Conservation (phyloP, 257 asterid genomes). For the Solanum clarkiae region DNA sequence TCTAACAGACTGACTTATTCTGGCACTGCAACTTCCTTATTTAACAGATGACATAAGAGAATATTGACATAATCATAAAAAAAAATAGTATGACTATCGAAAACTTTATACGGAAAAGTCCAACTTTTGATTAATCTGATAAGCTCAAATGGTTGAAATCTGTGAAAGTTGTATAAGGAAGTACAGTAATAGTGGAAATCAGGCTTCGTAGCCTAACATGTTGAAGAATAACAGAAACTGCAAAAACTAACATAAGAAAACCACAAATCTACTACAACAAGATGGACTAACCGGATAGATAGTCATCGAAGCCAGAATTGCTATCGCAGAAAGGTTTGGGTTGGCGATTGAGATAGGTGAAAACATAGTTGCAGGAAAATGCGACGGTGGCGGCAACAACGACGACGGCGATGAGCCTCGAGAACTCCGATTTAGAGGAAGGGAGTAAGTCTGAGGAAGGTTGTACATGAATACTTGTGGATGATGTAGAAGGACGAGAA, state of each 20-base stretch:
- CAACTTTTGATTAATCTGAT: background rate
- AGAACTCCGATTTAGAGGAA: slow-evolving; percentile 38
- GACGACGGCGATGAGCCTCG: slow-evolving; percentile 43
- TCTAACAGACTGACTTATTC: background rate
- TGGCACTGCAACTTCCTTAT: background rate
- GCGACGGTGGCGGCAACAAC: slow-evolving; percentile 59
- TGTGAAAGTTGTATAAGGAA: background rate
- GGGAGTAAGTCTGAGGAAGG: slow-evolving; percentile 40
- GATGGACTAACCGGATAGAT: slow-evolving; percentile 32
- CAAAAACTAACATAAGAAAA: background rate
- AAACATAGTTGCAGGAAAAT: slow-evolving; percentile 32
- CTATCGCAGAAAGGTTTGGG: slow-evolving; percentile 54
- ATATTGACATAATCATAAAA: background rate
- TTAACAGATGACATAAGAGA: background rate
- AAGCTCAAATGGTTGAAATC: background rate
- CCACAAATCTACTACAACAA: background rate
- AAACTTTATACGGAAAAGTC: background rate
- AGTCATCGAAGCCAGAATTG: slow-evolving; percentile 17
- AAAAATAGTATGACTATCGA: background rate
- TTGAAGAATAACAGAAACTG: background rate
- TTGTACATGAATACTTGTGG: slow-evolving; percentile 10
- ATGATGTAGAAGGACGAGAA: background rate
- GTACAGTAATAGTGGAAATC: background rate
- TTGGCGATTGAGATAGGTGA: slow-evolving; percentile 25
- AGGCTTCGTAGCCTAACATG: background rate